phyloP scores from a whole-genome alignment of 495 filamentous ascomycete species.

The Penicillium ucsense region DNA sequence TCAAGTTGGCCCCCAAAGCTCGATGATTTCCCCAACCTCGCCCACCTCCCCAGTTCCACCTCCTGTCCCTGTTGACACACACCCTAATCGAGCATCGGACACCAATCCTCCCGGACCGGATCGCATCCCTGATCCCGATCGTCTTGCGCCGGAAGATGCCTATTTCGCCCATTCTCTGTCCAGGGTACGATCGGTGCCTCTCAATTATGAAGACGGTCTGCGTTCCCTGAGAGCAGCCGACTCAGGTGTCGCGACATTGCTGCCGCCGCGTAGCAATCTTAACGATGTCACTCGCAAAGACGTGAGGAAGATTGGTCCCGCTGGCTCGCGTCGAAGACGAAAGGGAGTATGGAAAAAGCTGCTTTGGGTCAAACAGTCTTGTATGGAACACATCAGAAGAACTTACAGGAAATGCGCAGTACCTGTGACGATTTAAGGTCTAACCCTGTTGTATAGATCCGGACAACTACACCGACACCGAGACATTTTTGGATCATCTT shows the following conservation, averaged over 20 bases:
- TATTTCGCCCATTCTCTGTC: constrained; percentile 53
- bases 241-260: constrained; percentile 26
- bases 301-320: constrained; percentile 40
- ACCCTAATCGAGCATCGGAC: constrained; percentile 30
- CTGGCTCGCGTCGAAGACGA: constrained; percentile 51
- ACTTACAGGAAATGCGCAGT: no score
- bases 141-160: constrained; percentile 76
- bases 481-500: constrained; percentile 89
- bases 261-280: constrained; percentile 28
- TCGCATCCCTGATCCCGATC: constrained; percentile 45
- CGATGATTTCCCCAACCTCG: constrained; percentile 33
- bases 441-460: constrained; percentile 52
- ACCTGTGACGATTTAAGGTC: not conserved
- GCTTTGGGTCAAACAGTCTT: constrained; percentile 95
- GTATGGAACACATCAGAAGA: constrained; percentile 34
- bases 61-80: constrained; percentile 36
- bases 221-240: constrained; percentile 23
- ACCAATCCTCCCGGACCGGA: constrained; percentile 33
- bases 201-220: constrained; percentile 28
- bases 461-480: constrained; percentile 96
- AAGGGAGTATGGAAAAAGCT: constrained; percentile 83
- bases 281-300: constrained; percentile 22
- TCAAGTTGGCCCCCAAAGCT: constrained; percentile 21
- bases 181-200: constrained; percentile 39
- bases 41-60: constrained; percentile 27